Base-by-base conservation (phyloP, 257 asterid species). In the Nicotiana attenuata region DNA sequence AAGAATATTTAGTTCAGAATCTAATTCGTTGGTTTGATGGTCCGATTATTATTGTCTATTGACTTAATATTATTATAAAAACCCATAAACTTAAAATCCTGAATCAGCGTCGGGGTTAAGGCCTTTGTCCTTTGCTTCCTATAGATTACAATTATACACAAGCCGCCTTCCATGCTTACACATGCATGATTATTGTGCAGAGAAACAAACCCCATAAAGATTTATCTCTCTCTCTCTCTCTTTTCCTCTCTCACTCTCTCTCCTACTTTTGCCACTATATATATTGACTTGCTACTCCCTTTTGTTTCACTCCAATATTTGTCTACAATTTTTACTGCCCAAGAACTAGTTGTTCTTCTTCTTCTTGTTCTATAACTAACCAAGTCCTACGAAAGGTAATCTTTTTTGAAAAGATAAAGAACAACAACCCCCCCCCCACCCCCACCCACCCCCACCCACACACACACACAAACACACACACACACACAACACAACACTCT, bases 141-240 rank as follows among this genome's bases (percentile, higher is more conserved):
- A 24, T 73, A 47, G 61, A 73, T 50, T 19, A 19, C 45, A 50
- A 73, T 73, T 24, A 73, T 50, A 73, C 63, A 35, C 84, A 66
- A 85, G 87, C 89, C 91, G 87, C 90, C 92, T 87, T 90, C 91
- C 89, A 83, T 90, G 88, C 94, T 88, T 89, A 86, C 92, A 83
- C 92, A 92, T 89, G 90, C 91, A 93, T 92, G 96, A 91, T 93
- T 91, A 84, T 86, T 85, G 86, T 90, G 89, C 59, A 90, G 84
- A 73, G 66, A 33, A 11, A 65, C 47, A 47, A 31, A 81, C 57
- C n/a, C 52, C 19, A 59, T 17, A 35, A 29, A 83, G 81, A 81
- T 85, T 73, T 35, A 35, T 84, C 61, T 64, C 41, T 63, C 38
- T 26, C 85, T 80, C 85, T 17, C 85, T 82, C 85, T n/a, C n/a